Evolutionary conservation across 768 basidiomycete genomes (phyloP), one percentile per base, ranked within the genome.

Genomic region (Aureoboletus auriporus): DNA sequence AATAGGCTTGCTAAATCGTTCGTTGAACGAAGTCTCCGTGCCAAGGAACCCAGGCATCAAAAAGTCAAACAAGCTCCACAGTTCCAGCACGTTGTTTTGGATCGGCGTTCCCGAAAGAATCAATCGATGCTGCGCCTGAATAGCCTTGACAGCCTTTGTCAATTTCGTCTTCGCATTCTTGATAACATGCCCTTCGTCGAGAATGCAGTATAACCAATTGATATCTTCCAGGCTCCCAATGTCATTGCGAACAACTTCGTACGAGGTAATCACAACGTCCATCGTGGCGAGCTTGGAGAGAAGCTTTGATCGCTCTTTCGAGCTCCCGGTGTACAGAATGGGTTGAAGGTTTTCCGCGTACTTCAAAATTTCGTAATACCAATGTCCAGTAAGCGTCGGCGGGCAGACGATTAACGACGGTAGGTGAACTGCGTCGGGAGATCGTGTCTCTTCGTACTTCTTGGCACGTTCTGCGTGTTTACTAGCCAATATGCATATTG

Each of bases 31-130:
- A 12, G 84, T 67, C 66, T 98, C 96, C 11, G 88, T 93, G n/a
- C 96, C 96, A 44, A 99, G 73, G 72, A 99, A 98, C 4, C 96
- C 96, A 13, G 96, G 96, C 96, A 99, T 99, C 56, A 99, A 72
- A 71, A 98, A 99, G 69, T 99, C 96, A 67, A 99, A 99, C 38
- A 99, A 71, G 68, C 92, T 96, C 96, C 96, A 99, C 2, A 99
- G 72, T 64, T 99, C 96, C 42, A 99, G 74, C 2, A 99, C 93
- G 63, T 99, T 98, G 66, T 99, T 99, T 70, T 99, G 96, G 49
- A 99, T 98, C 0, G 96, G 96, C 6, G 96, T 99, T 33, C 96
- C 96, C 0, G 93, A 96, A 3, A 99, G 74, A 61, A 99, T 89
- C 17, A 99, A 75, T 20, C 96, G 85, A 69, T 99, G 96, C 49